phyloP scores from a whole-genome alignment of 1,139 yeast genomes.

The Entelexis sorbosivorans region DNA sequence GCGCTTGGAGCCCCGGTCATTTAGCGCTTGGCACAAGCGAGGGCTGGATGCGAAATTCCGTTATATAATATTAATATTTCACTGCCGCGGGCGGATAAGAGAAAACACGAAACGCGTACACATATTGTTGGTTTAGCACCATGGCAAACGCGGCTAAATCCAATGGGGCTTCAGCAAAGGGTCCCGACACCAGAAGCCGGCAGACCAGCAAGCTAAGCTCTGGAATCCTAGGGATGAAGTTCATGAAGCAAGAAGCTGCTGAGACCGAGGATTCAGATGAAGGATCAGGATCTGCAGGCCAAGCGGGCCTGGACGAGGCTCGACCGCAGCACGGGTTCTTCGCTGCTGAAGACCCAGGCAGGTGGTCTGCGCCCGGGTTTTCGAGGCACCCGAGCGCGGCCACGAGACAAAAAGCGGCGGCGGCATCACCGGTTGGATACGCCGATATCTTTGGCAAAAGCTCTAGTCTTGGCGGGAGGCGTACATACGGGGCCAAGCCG shows the following conservation, averaged over 20 bases:
- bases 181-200: not conserved
- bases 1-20: not conserved
- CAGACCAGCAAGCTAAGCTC: slow-evolving; percentile 19
- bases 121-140: not conserved
- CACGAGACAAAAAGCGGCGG: too few species aligned
- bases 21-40: not conserved
- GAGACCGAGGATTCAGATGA: slow-evolving; percentile 1
- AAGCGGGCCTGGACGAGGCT: not conserved
- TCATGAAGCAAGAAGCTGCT: slow-evolving; percentile 20
- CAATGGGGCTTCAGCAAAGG: not conserved
- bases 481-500: slow-evolving; percentile 10
- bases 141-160: not conserved
- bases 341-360: slow-evolving; percentile 13
- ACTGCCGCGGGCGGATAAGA: too few species aligned
- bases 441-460: slow-evolving; percentile 10
- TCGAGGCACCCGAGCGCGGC: too few species aligned
- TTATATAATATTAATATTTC: not conserved
- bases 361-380: slow-evolving; percentile 10
- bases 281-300: not conserved
- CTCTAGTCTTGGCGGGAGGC: slow-evolving; percentile 7
- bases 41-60: not conserved
- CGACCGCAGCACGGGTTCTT: not conserved
- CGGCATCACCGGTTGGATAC: not conserved
- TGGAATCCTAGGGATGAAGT: slow-evolving; percentile 23
- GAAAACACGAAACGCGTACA: not conserved